Evolutionary conservation across 2,329 filamentous ascomycete genomes (phyloP), one percentile per base, ranked within the genome.

Genomic region (Aspergillus japonicus): DNA sequence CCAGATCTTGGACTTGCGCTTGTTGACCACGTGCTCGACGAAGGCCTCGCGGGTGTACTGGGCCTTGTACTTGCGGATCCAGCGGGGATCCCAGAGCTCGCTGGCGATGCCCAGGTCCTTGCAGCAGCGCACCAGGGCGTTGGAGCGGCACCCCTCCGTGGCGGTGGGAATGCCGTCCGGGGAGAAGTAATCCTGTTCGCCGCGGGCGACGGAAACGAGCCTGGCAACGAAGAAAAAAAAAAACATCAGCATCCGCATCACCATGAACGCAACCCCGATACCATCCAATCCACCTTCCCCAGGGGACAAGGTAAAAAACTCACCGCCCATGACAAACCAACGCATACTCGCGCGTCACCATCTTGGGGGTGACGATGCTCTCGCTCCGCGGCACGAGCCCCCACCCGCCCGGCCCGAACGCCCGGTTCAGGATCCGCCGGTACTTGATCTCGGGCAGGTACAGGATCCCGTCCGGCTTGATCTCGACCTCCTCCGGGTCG

Each of bases 391-490:
- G 95, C 58, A 94, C 94, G 57, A 99, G 80, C 0, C 95, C 95
- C 95, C 95, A 99, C 6, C 90, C 95, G 56, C 96, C 95, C 0
- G 95, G 95, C 0, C 95, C 94, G 78, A 99, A 99, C 0, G 92
- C 92, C 69, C 83, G 81, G 57, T 98, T 97, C 69, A 99, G 78
- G 64, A 96, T 94, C 64, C 94, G 83, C 49, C 95, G 83, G 79
- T 99, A 99, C 80, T 98, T 97, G 82, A 99, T 98, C 82, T 99
- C 95, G 12, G 95, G 95, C 60, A 99, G 82, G 75, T 98, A 99
- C 61, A 98, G 82, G 67, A 99, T 94, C 35, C 95, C 95, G 79
- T 99, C 95, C 33, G 95, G 94, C 81, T 99, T 99, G 73, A 99
- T 89, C 81, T 99, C 95, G 57, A 99, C 88, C 77, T 98, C 94